These are phyloP conservation scores for Suillus weaverae DNA, from an alignment of 768 basidiomycete genomes.

Conservation along the genomic window DNA sequence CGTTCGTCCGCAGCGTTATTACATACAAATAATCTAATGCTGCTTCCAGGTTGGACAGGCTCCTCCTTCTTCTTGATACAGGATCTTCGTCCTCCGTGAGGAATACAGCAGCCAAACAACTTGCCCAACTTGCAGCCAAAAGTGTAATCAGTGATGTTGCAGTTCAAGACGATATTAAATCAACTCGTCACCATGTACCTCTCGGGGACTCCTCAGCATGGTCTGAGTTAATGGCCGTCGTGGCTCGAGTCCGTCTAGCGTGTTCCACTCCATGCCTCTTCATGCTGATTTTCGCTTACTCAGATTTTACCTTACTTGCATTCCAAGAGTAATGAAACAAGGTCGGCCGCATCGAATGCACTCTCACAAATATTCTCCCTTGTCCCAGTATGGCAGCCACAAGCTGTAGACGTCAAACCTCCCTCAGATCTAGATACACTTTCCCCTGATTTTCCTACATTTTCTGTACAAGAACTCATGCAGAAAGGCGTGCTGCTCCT, in stretches of 20 bases:
- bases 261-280: background rate
- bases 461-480: conserved; percentile 77
- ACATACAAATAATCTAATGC: conserved; percentile 2
- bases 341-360: conserved; percentile 85
- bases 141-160: conserved; percentile 81
- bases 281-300: background rate
- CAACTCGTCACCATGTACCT: conserved; percentile 55
- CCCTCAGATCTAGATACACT: conserved; percentile 27
- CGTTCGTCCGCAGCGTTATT: conserved; percentile 12
- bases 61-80: conserved; percentile 92
- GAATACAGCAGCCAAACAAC: conserved; percentile 94
- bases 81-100: conserved; percentile 89
- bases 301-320: conserved; percentile 90
- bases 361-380: conserved; percentile 84
- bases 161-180: conserved; percentile 76
- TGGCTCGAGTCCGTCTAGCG: conserved; percentile 67
- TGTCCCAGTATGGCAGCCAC: conserved; percentile 73
- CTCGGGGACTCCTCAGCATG: conserved; percentile 74
- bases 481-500: conserved; percentile 77
- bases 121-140: conserved; percentile 88
- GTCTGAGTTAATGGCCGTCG: conserved; percentile 87
- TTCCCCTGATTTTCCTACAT: conserved; percentile 65
- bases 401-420: conserved; percentile 27
- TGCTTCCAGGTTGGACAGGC: conserved; percentile 82
- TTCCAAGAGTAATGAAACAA: conserved; percentile 90